phyloP scores from a whole-genome alignment of 1,284 basidiomycete genomes.

The Agaricales sp. region DNA sequence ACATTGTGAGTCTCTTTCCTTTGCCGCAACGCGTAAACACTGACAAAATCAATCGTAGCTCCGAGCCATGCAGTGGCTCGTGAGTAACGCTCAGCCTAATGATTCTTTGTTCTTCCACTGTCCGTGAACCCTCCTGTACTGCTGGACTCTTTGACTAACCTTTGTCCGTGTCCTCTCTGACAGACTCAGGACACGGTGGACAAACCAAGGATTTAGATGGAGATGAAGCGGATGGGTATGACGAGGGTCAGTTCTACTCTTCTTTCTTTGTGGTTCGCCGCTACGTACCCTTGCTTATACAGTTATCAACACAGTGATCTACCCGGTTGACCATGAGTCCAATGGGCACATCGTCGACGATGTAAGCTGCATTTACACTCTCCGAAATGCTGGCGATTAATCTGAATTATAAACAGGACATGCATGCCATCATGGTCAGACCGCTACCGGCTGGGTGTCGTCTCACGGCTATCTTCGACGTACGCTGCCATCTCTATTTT shows the following conservation, averaged over 20 bases:
- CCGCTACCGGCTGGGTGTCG: slow-evolving; percentile 78
- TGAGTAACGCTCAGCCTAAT: slow-evolving; percentile 65
- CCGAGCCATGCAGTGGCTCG: slow-evolving; percentile 86
- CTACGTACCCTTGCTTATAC: not conserved
- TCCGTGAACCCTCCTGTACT: slow-evolving; percentile 22
- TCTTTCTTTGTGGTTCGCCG: slow-evolving; percentile 14
- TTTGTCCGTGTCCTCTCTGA: slow-evolving; percentile 4
- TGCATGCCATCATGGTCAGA: slow-evolving; percentile 67
- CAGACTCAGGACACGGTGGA: slow-evolving; percentile 75
- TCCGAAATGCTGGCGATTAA: not conserved
- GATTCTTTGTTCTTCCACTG: slow-evolving; percentile 93
- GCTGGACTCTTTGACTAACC: not conserved
- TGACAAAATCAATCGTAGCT: slow-evolving; percentile 30
- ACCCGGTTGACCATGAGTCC: slow-evolving; percentile 69
- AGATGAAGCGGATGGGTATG: slow-evolving; percentile 54
- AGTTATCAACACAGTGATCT: slow-evolving; percentile 51
- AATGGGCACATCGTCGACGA: slow-evolving; percentile 79
- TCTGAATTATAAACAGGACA: slow-evolving; percentile 28
- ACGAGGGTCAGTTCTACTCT: slow-evolving; percentile 42
- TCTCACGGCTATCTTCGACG: slow-evolving; percentile 83
- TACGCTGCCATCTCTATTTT: slow-evolving; percentile 21
- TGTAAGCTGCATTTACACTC: slow-evolving; percentile 29
- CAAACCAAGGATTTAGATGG: slow-evolving; percentile 70
- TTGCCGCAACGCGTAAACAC: not conserved
- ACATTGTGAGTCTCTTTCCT: slow-evolving; percentile 49